A percentile compares a stretch with the other conserved stretches of the same genome.
Conservation (phyloP, 371 early-diverging fungal species). For the Blyttiomyces sp. region DNA sequence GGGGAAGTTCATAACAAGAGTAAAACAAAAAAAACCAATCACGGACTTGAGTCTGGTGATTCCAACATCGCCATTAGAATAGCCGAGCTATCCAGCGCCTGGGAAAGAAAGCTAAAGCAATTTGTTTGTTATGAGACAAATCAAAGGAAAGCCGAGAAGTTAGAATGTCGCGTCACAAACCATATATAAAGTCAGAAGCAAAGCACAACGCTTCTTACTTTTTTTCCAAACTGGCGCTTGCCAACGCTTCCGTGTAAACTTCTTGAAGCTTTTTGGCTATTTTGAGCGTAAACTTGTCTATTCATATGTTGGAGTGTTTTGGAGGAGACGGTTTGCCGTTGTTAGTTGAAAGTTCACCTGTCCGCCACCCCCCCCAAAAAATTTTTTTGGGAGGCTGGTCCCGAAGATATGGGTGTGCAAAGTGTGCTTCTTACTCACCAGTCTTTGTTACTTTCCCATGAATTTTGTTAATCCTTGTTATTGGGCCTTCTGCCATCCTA, state of each 20-base stretch:
- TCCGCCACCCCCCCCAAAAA: neutral
- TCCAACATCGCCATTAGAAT: neutral
- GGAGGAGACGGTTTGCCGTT: neutral
- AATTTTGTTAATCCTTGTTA: constrained; percentile 21
- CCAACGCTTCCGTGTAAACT: neutral
- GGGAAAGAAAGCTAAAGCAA: neutral
- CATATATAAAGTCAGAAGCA: neutral
- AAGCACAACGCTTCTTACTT: neutral
- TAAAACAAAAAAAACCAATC: neutral
- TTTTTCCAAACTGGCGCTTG: constrained; percentile 2
- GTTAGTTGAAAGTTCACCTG: neutral
- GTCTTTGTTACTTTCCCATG: constrained; percentile 12
- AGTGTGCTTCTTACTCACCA: neutral
- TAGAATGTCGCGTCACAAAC: neutral
- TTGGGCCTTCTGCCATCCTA: neutral
- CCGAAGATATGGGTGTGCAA: neutral
- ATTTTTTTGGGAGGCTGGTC: too few species aligned
- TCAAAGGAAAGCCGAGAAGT: neutral
- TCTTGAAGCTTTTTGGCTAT: constrained; percentile 17
- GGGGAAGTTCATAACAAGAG: neutral
- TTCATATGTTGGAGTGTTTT: neutral
- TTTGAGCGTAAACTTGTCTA: constrained; percentile 16
- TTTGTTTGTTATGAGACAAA: neutral
- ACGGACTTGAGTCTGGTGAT: neutral
- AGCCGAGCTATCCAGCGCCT: neutral